A percentile compares a stretch with the other conserved stretches of the same genome.
Conservation (phyloP, 768 basidiomycete genomes). For the Pleurotus platypus region DNA sequence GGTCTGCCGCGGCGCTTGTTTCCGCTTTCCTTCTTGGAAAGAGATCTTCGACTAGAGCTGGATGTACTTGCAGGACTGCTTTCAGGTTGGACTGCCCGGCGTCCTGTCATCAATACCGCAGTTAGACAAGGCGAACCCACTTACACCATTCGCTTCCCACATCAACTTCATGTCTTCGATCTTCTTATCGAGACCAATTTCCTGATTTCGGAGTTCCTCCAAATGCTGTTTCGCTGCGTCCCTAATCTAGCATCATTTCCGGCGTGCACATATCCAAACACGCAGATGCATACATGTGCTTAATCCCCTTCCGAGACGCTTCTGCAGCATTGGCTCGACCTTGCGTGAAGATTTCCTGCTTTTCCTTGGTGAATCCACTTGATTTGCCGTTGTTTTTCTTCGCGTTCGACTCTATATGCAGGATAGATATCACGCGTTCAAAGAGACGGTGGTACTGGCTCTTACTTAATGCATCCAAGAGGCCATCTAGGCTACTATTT, state of each 20-base stretch:
- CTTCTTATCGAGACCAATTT: not conserved
- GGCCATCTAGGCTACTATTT: not conserved
- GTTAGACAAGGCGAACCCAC: not conserved
- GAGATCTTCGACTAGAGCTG: slow-evolving; percentile 26
- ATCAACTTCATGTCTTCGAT: not conserved
- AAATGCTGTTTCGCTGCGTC: not conserved
- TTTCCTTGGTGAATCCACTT: not conserved
- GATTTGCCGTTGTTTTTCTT: not conserved
- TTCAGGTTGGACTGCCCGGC: slow-evolving; percentile 6
- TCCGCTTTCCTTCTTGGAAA: slow-evolving; percentile 28
- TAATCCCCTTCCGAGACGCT: not conserved
- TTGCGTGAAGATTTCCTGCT: not conserved
- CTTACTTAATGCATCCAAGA: not conserved
- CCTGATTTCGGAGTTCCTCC: not conserved
- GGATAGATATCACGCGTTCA: no score
- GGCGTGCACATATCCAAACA: not conserved
- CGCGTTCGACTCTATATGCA: not conserved
- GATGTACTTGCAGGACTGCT: slow-evolving; percentile 21
- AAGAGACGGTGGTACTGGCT: no score
- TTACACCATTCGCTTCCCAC: not conserved
- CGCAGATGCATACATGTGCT: not conserved
- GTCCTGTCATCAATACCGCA: not conserved
- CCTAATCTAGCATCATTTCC: not conserved
- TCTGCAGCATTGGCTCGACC: not conserved
- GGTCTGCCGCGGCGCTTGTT: slow-evolving; percentile 32